These are phyloP conservation scores for Acorus calamus DNA, from an alignment of 106 monocot species.

Conservation along the genomic window DNA sequence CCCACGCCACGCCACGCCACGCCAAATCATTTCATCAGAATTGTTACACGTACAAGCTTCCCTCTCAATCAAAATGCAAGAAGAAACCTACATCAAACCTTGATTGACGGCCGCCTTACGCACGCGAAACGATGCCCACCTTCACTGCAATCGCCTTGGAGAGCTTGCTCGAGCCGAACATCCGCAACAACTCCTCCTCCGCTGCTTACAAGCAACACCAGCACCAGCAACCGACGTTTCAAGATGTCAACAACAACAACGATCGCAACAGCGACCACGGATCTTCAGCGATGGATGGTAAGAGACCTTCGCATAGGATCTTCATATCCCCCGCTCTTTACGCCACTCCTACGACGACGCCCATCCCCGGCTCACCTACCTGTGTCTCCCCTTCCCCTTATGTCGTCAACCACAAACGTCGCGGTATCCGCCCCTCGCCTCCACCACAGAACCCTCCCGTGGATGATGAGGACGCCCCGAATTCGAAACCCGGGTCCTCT, in stretches of 20 bases:
- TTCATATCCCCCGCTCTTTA: conserved; percentile 26
- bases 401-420: conserved; percentile 24
- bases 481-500: too few species aligned
- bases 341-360: conserved; percentile 16
- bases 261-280: too few species aligned
- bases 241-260: neutral
- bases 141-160: conserved; percentile 8
- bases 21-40: too few species aligned
- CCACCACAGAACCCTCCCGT: too few species aligned
- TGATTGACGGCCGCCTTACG: too few species aligned
- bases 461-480: too few species aligned
- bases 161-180: neutral
- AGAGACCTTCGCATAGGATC: neutral
- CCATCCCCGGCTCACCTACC: conserved; percentile 10
- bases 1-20: too few species aligned
- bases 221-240: too few species aligned
- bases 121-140: neutral
- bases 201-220: neutral
- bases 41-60: too few species aligned
- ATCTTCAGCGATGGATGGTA: neutral
- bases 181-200: neutral
- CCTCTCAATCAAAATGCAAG: too few species aligned
- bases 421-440: neutral
- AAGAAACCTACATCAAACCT: too few species aligned
- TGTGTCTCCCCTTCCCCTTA: conserved; percentile 21